Base-by-base conservation (phyloP, 129 eudicot species). In the Chrysanthemum lavandulifolium region DNA sequence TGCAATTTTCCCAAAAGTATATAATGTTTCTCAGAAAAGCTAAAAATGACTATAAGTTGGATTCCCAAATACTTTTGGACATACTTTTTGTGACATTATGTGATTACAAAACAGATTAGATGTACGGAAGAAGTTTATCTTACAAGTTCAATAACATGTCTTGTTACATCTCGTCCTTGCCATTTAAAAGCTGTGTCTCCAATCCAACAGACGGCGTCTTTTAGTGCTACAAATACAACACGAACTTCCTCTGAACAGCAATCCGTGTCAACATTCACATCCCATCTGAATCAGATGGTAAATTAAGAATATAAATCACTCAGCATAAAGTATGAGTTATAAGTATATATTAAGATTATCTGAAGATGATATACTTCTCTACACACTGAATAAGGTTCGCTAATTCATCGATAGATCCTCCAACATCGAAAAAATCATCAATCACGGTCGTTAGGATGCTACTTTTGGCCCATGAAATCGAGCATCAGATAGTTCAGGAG, bases 401-500 rank as follows among this genome's bases (percentile, higher is more conserved):
- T 18, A 86, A 75, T 78, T 94, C 99, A 77, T 88, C 93, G 12
- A 82, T 33, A 68, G 99, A 86, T 33, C 97, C 96, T 48, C 93
- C 97, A 67, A 86, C 82, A 68, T 94, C 97, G 70, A 90, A 94
- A 82, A 94, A 94, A 83, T 94, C 99, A 76, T 94, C 99, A 53
- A 94, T 82, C 62, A 88, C 93, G 1, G 99, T 84, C 19, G 93
- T 90, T 19, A 94, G 90, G n/a, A 88, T 85, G 33, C 81, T 83
- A 74, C 83, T 94, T 77, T 94, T 90, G 52, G 97, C 97, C 99
- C 99, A 94, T 48, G 96, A 82, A 64, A 90, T 78, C 99, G 97
- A 0, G 99, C 96, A 79, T 90, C 97, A 25, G 88, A 83, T 63
- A 81, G 75, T 73, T 90, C 89, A 33, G 97, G 97, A 74, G 89